These are phyloP conservation scores for Stephanodiscus triporus DNA, from an alignment of 108 stramenopile genomes.

Conservation along the genomic window DNA sequence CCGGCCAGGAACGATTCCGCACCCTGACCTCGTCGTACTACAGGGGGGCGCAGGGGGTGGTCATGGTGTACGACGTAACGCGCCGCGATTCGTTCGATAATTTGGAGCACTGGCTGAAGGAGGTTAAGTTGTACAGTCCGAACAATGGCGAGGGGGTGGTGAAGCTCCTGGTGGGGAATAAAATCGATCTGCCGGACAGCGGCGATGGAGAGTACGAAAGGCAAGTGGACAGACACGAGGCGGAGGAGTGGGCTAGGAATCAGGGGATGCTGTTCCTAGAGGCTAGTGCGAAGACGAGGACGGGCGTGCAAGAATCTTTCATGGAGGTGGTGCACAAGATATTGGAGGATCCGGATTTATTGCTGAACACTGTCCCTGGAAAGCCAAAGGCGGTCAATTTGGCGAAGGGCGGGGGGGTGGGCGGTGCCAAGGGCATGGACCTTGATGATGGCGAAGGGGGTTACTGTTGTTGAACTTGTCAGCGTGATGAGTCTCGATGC, in stretches of 20 bases:
- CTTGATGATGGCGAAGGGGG: constrained; percentile 48
- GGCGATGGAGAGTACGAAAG: constrained; percentile 49
- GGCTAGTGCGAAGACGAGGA: constrained; percentile 93
- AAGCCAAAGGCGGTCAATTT: constrained; percentile 63
- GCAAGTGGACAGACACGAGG: constrained; percentile 81
- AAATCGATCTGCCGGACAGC: constrained; percentile 83
- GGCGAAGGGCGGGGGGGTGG: constrained; percentile 28
- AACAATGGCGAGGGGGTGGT: constrained; percentile 96
- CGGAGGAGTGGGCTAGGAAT: constrained; percentile 93
- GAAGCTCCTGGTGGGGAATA: constrained; percentile 97
- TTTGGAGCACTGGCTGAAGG: constrained; percentile 96
- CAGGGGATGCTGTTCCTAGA: constrained; percentile 97
- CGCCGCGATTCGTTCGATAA: constrained; percentile 98
- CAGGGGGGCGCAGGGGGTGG: constrained; percentile 99
- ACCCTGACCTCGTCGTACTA: constrained; percentile 98
- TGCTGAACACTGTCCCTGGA: constrained; percentile 91
- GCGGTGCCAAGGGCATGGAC: constrained; percentile 19
- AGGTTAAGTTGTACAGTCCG: constrained; percentile 94
- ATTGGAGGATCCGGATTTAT: constrained; percentile 93
- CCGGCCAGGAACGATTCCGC: constrained; percentile 99
- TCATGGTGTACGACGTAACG: constrained; percentile 98
- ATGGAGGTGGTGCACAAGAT: constrained; percentile 97
- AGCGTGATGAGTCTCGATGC: neutral
- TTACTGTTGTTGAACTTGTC: constrained; percentile 46
- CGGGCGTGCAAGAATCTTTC: constrained; percentile 92